phyloP scores from a whole-genome alignment of 371 early-diverging fungal species.

The Saksenaea oblongispora region DNA sequence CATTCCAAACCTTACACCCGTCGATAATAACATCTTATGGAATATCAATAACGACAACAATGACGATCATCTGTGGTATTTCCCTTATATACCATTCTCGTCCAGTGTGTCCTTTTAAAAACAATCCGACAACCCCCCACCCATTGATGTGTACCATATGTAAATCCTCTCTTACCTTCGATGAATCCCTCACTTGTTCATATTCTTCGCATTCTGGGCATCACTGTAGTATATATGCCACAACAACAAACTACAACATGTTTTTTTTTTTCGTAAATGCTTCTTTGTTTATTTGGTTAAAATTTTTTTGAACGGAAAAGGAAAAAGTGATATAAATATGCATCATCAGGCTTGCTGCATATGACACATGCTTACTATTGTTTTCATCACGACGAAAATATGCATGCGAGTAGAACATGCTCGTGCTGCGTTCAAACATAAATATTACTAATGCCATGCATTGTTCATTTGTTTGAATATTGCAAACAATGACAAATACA shows the following conservation, averaged over 20 bases:
- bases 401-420: constrained; percentile 2
- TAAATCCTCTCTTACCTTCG: neutral
- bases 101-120: neutral
- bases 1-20: neutral
- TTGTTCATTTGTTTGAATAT: neutral
- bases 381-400: constrained; percentile 6
- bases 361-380: constrained; percentile 4
- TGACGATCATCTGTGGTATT: constrained; percentile 1
- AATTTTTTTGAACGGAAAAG: neutral
- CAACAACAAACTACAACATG: neutral
- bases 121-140: neutral
- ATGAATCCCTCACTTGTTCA: neutral
- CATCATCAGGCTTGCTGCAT: constrained; percentile 5
- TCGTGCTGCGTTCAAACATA: constrained; percentile 4
- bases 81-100: neutral
- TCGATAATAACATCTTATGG: neutral
- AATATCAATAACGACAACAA: neutral
- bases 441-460: constrained; percentile 3
- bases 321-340: constrained; percentile 1
- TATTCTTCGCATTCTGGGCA: neutral
- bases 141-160: neutral
- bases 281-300: neutral
- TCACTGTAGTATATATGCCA: constrained; percentile 4
- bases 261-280: neutral
- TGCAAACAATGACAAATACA: neutral